Conservation (phyloP, 148 eudicot species). For the Camellia lanceoleosa region DNA sequence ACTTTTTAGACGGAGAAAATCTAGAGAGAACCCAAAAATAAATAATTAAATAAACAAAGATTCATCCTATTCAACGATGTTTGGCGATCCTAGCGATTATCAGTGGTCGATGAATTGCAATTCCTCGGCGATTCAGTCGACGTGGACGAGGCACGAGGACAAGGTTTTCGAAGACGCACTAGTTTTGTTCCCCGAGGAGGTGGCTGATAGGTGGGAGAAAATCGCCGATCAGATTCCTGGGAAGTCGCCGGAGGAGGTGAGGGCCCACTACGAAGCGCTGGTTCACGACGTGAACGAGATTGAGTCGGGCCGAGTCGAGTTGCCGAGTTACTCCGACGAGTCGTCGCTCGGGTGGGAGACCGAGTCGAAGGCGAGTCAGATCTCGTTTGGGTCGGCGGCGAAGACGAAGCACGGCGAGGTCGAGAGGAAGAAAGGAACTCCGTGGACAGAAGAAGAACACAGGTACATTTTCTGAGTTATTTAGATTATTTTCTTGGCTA, state of each 20-base stretch:
- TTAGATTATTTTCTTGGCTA: not conserved
- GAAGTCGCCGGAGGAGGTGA: conserved; percentile 41
- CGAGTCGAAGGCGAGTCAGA: conserved; percentile 28
- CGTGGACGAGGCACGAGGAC: conserved; percentile 51
- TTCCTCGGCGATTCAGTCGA: conserved; percentile 1
- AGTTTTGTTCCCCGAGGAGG: conserved; percentile 36
- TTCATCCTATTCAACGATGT: not conserved
- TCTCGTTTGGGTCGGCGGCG: conserved; percentile 32
- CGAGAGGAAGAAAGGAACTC: conserved; percentile 55
- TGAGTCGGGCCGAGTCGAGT: conserved; percentile 53
- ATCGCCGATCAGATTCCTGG: conserved; percentile 44
- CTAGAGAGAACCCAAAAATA: not conserved
- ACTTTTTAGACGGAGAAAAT: not conserved
- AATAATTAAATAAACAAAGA: no score
- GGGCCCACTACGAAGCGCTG: conserved; percentile 42
- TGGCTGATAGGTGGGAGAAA: conserved; percentile 37
- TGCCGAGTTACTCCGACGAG: conserved; percentile 41
- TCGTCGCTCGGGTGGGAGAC: conserved; percentile 12
- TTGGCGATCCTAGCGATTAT: conserved; percentile 1
- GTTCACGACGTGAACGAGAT: conserved; percentile 45
- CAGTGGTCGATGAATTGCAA: not conserved
- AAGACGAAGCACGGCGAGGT: conserved; percentile 27
- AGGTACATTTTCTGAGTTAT: conserved; percentile 20
- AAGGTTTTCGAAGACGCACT: conserved; percentile 49
- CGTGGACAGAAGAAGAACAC: conserved; percentile 72